phyloP scores from a whole-genome alignment of 352 stramenopile genomes.

The Phytopythium delawarense region DNA sequence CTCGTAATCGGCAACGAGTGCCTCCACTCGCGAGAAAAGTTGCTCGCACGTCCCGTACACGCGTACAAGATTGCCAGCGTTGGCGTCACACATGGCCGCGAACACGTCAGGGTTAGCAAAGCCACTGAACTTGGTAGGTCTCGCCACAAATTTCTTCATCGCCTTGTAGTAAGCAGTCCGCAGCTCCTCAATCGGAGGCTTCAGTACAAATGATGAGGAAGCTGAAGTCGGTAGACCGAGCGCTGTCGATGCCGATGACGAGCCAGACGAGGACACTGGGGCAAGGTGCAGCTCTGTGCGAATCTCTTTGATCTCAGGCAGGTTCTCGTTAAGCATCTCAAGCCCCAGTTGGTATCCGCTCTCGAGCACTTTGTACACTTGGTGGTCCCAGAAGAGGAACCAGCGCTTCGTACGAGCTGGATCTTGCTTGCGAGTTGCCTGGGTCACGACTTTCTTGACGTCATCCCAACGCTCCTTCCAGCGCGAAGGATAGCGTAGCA shows the following conservation, averaged over 20 bases:
- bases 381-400: constrained; percentile 93
- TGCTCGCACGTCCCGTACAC: constrained; percentile 91
- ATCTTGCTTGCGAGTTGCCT: constrained; percentile 78
- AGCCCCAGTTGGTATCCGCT: constrained; percentile 92
- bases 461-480: constrained; percentile 89
- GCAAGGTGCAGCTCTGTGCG: constrained; percentile 75
- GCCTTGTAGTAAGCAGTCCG: constrained; percentile 93
- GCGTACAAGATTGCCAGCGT: constrained; percentile 77
- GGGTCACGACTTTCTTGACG: constrained; percentile 70
- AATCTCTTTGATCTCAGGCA: constrained; percentile 89
- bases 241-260: constrained; percentile 7
- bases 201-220: constrained; percentile 66
- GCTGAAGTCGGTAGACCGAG: constrained; percentile 1
- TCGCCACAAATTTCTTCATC: constrained; percentile 94
- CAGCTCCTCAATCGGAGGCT: constrained; percentile 91
- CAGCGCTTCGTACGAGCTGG: constrained; percentile 83
- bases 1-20: constrained; percentile 75
- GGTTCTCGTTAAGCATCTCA: constrained; percentile 92
- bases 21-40: constrained; percentile 85
- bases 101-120: constrained; percentile 89
- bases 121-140: constrained; percentile 85
- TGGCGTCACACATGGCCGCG: constrained; percentile 84
- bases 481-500: constrained; percentile 75
- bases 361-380: constrained; percentile 95
- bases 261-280: constrained; percentile 10